phyloP scores from a whole-genome alignment of 345 rosid genomes.

The Adansonia digitata region DNA sequence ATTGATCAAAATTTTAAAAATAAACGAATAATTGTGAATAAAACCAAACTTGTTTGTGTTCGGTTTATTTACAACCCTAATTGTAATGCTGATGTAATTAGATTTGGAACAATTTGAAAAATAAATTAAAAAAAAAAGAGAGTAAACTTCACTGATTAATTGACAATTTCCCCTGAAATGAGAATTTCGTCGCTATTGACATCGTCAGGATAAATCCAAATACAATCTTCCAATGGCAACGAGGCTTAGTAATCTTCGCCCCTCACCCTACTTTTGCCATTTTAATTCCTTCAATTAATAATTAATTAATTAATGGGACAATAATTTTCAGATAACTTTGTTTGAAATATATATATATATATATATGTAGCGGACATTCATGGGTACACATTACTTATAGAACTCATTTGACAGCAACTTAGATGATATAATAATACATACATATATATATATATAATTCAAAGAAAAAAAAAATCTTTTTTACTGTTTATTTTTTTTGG shows the following conservation, averaged over 20 bases:
- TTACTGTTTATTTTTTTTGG: no score
- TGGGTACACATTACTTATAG: neutral
- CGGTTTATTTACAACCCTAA: neutral
- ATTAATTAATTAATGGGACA: neutral
- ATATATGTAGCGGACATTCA: neutral
- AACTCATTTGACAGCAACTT: no score
- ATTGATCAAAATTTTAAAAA: no score
- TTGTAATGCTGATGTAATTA: neutral
- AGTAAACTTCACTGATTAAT: neutral
- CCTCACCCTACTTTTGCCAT: neutral
- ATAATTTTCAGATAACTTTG: neutral
- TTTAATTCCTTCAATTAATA: neutral
- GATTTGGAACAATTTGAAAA: neutral
- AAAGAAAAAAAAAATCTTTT: no score
- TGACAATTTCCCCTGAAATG: neutral
- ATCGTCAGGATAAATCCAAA: conserved; percentile 15
- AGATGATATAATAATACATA: no score
- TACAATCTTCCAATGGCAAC: neutral
- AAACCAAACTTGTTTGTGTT: no score
- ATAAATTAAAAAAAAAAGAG: neutral
- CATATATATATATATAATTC: no score
- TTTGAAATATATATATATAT: neutral
- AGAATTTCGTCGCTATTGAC: neutral
- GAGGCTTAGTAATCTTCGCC: neutral
- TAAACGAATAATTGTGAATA: no score